These are phyloP conservation scores for Vararia minispora DNA, from an alignment of 768 basidiomycete genomes.

Conservation along the genomic window DNA sequence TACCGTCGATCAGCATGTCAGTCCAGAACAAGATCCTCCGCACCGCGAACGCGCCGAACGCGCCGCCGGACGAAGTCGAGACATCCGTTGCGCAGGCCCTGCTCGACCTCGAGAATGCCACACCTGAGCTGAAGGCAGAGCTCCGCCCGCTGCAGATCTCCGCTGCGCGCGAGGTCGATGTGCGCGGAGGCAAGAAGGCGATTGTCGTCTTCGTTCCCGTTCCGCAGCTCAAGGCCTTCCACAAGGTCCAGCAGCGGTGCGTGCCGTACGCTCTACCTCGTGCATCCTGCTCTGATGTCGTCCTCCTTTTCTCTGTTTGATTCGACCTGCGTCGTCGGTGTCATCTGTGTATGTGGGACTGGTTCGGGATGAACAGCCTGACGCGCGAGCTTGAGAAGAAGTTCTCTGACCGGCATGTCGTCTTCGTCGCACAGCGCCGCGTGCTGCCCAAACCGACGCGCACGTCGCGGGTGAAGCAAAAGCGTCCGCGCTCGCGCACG, in stretches of 20 bases:
- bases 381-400: slow-evolving; percentile 99
- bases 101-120: slow-evolving; percentile 95
- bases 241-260: slow-evolving; percentile 93
- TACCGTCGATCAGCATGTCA: slow-evolving; percentile 58
- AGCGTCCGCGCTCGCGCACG: slow-evolving; percentile 93
- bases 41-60: slow-evolving; percentile 89
- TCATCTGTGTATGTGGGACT: not conserved
- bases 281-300: too few species aligned
- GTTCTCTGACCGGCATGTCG: slow-evolving; percentile 98
- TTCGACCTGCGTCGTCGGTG: not conserved
- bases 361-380: slow-evolving; percentile 42
- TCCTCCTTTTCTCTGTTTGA: too few species aligned
- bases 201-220: slow-evolving; percentile 98
- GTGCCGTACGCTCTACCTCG: slow-evolving; percentile 19
- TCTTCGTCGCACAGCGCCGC: slow-evolving; percentile 97
- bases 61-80: slow-evolving; percentile 87
- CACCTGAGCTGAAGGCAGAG: slow-evolving; percentile 96
- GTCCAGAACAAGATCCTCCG: slow-evolving; percentile 83
- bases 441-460: slow-evolving; percentile 97
- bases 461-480: slow-evolving; percentile 86
- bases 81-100: slow-evolving; percentile 88
- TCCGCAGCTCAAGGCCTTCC: slow-evolving; percentile 96
- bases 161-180: slow-evolving; percentile 97
- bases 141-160: slow-evolving; percentile 94
- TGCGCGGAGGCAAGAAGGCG: slow-evolving; percentile 98